These are phyloP conservation scores for Biscogniauxia sp. DNA, from an alignment of 2,329 filamentous ascomycete genomes.

Conservation along the genomic window DNA sequence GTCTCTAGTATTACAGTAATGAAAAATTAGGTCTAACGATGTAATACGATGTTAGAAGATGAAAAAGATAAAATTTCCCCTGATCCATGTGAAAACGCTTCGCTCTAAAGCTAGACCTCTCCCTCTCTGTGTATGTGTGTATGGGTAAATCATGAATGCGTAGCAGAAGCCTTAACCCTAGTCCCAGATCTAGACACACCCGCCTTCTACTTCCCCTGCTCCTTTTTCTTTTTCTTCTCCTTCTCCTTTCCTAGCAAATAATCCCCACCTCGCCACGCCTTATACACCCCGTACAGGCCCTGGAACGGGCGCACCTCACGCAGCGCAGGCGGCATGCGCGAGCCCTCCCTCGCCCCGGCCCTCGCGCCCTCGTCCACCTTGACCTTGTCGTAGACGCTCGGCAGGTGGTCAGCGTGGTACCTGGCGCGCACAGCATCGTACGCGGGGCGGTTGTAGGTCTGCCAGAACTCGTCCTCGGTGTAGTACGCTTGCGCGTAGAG, in stretches of 20 bases:
- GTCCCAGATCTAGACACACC: not conserved
- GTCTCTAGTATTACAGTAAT: not conserved
- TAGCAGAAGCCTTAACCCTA: not conserved
- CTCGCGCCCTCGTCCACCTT: slow-evolving; percentile 45
- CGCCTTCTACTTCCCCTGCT: slow-evolving; percentile 19
- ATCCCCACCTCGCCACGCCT: slow-evolving; percentile 43
- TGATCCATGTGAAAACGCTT: too few species aligned
- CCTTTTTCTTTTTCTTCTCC: slow-evolving; percentile 26
- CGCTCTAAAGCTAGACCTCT: not conserved
- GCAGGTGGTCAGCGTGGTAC: slow-evolving; percentile 59
- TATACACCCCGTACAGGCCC: slow-evolving; percentile 47
- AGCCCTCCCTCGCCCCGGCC: slow-evolving; percentile 28
- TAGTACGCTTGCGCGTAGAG: slow-evolving; percentile 70
- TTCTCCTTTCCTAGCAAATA: slow-evolving; percentile 41
- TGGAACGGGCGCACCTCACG: slow-evolving; percentile 41
- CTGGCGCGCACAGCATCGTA: slow-evolving; percentile 58
- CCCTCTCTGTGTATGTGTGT: too few species aligned
- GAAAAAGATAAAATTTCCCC: too few species aligned
- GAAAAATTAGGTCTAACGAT: not conserved
- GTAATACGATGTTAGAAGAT: not conserved
- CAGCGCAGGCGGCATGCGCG: slow-evolving; percentile 33
- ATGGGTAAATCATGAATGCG: too few species aligned
- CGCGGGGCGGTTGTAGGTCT: slow-evolving; percentile 56
- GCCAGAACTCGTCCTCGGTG: slow-evolving; percentile 67
- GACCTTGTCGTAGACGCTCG: slow-evolving; percentile 67